Conservation (phyloP, 768 basidiomycete genomes). For the Calocybe gangraenosa region DNA sequence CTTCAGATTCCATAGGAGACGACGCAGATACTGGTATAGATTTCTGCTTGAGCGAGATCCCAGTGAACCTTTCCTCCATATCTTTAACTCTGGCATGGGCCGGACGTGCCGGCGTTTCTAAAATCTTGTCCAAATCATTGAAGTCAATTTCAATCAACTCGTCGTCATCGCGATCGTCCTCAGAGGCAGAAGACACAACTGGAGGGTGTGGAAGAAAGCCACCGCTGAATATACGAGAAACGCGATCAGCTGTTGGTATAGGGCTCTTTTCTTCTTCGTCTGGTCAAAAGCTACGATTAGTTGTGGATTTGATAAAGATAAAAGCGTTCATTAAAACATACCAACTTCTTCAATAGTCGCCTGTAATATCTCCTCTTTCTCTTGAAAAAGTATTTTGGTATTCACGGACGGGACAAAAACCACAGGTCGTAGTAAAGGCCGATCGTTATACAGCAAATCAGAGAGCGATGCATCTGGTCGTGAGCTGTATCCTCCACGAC, state of each 20-base stretch:
- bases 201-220: conserved; percentile 17
- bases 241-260: conserved; percentile 67
- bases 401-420: conserved; percentile 60
- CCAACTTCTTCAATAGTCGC: conserved; percentile 49
- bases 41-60: conserved; percentile 22
- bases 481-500: conserved; percentile 27
- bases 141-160: conserved; percentile 64
- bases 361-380: conserved; percentile 60
- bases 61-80: conserved; percentile 32
- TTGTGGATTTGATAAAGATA: not conserved
- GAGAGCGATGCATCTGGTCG: conserved; percentile 49
- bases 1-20: not conserved
- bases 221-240: conserved; percentile 59
- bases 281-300: conserved; percentile 15
- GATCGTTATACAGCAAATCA: conserved; percentile 46
- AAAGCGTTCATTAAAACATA: conserved; percentile 25
- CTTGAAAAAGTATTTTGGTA: conserved; percentile 47
- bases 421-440: conserved; percentile 66
- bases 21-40: not conserved
- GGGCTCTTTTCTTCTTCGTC: conserved; percentile 49
- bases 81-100: conserved; percentile 11
- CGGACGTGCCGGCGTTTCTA: conserved; percentile 22
- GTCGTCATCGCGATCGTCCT: conserved; percentile 29
- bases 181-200: conserved; percentile 24
- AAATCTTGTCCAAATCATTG: conserved; percentile 48